Percentiles rank a stretch among this genome's conserved stretches.
phyloP scores from a whole-genome alignment of 2,329 filamentous ascomycete genomes.

The Penicillium verrucosum region DNA sequence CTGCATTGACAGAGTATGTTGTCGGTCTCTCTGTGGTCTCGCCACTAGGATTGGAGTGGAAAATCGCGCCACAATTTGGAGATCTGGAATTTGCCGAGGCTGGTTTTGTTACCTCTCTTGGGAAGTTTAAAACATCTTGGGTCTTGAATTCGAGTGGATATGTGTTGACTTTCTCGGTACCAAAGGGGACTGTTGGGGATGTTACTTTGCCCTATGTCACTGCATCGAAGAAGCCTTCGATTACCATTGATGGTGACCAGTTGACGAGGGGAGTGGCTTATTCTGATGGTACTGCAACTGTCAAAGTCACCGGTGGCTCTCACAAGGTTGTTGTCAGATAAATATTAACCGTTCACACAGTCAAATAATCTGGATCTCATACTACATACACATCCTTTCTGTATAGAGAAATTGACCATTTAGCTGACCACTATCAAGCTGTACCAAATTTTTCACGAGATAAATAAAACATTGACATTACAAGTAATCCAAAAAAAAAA shows the following conservation, averaged over 20 bases:
- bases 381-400: not conserved
- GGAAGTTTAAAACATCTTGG: slow-evolving; percentile 37
- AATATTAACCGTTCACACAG: not conserved
- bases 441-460: not conserved
- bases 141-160: slow-evolving; percentile 15
- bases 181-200: slow-evolving; percentile 21
- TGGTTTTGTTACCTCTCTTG: slow-evolving; percentile 48
- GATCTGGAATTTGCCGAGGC: slow-evolving; percentile 44
- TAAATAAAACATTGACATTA: not conserved
- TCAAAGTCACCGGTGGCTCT: slow-evolving; percentile 22
- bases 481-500: not conserved
- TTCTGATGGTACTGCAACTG: slow-evolving; percentile 18
- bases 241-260: slow-evolving; percentile 23
- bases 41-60: slow-evolving; percentile 43
- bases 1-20: slow-evolving; percentile 45
- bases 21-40: slow-evolving; percentile 45
- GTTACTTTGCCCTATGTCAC: slow-evolving; percentile 24
- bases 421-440: not conserved
- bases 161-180: slow-evolving; percentile 21
- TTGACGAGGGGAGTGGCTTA: slow-evolving; percentile 20
- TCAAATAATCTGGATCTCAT: not conserved
- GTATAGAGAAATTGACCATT: not conserved
- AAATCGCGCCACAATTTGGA: slow-evolving; percentile 44
- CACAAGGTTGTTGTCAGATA: slow-evolving; percentile 21
- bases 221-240: slow-evolving; percentile 21